Evolutionary conservation across 495 filamentous ascomycete genomes (phyloP), one percentile per base, ranked within the genome.

Genomic region (Neurospora sp.): DNA sequence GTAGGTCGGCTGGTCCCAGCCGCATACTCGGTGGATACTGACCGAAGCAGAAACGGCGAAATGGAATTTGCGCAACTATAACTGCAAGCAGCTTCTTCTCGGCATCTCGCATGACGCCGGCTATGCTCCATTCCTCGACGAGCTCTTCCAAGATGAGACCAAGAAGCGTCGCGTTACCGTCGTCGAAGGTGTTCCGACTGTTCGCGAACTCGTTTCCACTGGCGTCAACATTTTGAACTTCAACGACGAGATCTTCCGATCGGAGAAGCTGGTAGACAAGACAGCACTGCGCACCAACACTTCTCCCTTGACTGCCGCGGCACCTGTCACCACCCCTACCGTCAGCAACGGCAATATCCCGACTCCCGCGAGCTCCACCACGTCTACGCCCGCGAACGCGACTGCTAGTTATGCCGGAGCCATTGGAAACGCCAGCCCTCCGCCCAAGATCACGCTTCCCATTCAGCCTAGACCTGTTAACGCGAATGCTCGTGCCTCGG

Each of bases 71-170:
- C 84, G 89, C 88, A 87, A 94, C 76, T 87, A 85, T 77, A 92
- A 93, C 79, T 96, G 93, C 81, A 91, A 91, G 76, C 92, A 94
- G 73, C 89, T 96, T 53, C 82, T 94, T 68, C 83, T 97, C 61
- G 94, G 93, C 14, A 90, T 93, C 73, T 91, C 91, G 27, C 91
- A 93, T 73, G 91, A 94, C 79, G 87, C 88, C 71, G 88, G 89
- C 41, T 96, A 94, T 79, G 88, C 87, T 35, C 85, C 88, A 2
- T 86, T 91, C 71, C 81, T 97, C n/a, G 89, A 90, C 75, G 85
- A 93, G 73, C 84, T 90, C 48, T 80, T 88, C 69, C 82, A 82
- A 53, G 87, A 90, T 69, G 81, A 82, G 5, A 79, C 85, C 44
- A 85, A 86, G 40, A 82, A 84, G 16, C 82, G 85, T n/a, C 86